Conservation (phyloP, 108 stramenopile genomes). For the Pseudonitzschia multistriata region DNA sequence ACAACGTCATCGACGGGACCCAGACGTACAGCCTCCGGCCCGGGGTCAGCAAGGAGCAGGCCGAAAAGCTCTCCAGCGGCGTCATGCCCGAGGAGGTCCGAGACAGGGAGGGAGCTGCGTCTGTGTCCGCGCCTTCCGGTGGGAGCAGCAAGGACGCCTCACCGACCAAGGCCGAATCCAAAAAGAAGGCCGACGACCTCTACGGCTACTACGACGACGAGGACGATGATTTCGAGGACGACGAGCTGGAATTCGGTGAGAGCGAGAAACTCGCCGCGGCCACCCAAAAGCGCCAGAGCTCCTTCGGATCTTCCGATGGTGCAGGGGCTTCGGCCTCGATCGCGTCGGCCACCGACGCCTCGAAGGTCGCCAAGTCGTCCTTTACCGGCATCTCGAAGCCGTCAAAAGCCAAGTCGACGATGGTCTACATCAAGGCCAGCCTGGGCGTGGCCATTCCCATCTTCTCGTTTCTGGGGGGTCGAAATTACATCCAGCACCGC, state of each 20-base stretch:
- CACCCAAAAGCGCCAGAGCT: neutral
- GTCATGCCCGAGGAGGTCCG: constrained; percentile 21
- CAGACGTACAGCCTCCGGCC: constrained; percentile 30
- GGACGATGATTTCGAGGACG: constrained; percentile 24
- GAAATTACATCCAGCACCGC: constrained; percentile 37
- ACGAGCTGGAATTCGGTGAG: constrained; percentile 12
- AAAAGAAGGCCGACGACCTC: neutral
- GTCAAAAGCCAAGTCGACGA: neutral
- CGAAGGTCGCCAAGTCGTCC: neutral
- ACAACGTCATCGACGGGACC: neutral
- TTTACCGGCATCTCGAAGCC: constrained; percentile 14
- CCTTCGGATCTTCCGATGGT: neutral
- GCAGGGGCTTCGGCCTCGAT: neutral
- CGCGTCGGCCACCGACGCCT: neutral
- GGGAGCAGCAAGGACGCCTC: constrained; percentile 4
- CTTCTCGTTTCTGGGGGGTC: constrained; percentile 25
- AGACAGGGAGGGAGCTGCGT: neutral
- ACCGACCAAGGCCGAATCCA: neutral
- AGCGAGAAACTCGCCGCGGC: neutral
- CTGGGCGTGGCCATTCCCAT: constrained; percentile 30
- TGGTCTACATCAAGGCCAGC: constrained; percentile 21
- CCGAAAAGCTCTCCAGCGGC: constrained; percentile 26
- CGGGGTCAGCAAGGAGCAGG: constrained; percentile 37
- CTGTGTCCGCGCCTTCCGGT: neutral
- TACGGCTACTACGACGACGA: constrained; percentile 19